Evolutionary conservation across 1,139 yeast genomes (phyloP).

Genomic region (Diutina pseudorugosa): DNA sequence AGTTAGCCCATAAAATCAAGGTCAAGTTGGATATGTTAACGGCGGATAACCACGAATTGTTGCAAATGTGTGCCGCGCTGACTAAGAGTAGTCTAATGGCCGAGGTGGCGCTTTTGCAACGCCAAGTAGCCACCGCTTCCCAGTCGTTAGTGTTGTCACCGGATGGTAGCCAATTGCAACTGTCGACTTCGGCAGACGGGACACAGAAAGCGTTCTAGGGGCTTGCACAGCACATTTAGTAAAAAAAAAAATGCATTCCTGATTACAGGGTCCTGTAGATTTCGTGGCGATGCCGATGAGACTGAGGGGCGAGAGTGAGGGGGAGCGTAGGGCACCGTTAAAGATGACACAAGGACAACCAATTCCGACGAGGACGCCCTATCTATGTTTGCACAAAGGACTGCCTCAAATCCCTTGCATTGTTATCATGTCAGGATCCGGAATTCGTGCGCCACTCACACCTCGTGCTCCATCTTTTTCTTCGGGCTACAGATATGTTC

Average conservation of each 20-base stretch:
- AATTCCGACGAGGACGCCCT: neutral
- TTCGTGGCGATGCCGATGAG: neutral
- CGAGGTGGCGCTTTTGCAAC: slow-evolving; percentile 1
- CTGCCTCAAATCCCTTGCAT: neutral
- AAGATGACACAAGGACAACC: neutral
- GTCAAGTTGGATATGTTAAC: neutral
- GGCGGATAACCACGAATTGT: neutral
- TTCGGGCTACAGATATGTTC: neutral
- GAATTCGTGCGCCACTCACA: neutral
- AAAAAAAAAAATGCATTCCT: neutral
- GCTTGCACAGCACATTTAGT: neutral
- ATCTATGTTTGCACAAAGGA: neutral
- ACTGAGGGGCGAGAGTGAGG: neutral
- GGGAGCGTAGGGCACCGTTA: neutral
- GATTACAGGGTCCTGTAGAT: neutral
- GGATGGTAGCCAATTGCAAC: neutral
- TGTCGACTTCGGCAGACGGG: neutral
- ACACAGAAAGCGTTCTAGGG: neutral
- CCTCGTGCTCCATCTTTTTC: neutral
- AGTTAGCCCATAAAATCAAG: neutral
- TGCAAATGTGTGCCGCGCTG: neutral
- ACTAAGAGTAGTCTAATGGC: neutral
- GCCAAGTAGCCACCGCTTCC: neutral
- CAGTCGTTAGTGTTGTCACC: neutral
- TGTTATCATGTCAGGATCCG: neutral